Conservation (phyloP, 1,139 yeast species). For the Pichia sp. region DNA sequence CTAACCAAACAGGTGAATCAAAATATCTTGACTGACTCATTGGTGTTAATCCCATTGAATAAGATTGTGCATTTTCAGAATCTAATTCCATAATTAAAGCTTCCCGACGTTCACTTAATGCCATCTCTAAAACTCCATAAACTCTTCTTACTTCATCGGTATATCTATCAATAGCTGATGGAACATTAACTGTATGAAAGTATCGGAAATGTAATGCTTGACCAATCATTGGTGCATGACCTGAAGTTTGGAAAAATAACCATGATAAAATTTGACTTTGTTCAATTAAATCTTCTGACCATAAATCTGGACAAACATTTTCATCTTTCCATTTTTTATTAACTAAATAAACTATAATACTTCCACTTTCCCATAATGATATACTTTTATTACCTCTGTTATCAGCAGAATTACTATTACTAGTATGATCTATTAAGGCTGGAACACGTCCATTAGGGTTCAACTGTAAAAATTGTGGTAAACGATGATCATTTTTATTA, state of each 20-base stretch:
- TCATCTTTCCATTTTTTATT: conserved; percentile 60
- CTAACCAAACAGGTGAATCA: conserved; percentile 93
- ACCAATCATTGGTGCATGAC: conserved; percentile 97
- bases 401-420: conserved; percentile 20
- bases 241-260: conserved; percentile 92
- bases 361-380: conserved; percentile 92
- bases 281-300: conserved; percentile 74
- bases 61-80: conserved; percentile 81
- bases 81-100: conserved; percentile 86
- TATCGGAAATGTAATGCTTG: conserved; percentile 92
- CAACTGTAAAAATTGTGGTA: conserved; percentile 85
- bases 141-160: conserved; percentile 91
- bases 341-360: conserved; percentile 72
- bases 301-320: conserved; percentile 60
- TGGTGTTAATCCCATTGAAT: conserved; percentile 84
- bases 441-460: conserved; percentile 96
- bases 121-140: conserved; percentile 92
- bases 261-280: conserved; percentile 85
- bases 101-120: conserved; percentile 87
- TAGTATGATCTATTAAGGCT: conserved; percentile 81
- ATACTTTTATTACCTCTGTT: not conserved
- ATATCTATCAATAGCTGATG: conserved; percentile 85
- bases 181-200: conserved; percentile 81
- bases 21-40: conserved; percentile 78
- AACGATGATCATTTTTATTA: conserved; percentile 82